A percentile compares a stretch with the other conserved stretches of the same genome.
phyloP scores from a whole-genome alignment of 352 stramenopile species.

The Phytopythium boreale region DNA sequence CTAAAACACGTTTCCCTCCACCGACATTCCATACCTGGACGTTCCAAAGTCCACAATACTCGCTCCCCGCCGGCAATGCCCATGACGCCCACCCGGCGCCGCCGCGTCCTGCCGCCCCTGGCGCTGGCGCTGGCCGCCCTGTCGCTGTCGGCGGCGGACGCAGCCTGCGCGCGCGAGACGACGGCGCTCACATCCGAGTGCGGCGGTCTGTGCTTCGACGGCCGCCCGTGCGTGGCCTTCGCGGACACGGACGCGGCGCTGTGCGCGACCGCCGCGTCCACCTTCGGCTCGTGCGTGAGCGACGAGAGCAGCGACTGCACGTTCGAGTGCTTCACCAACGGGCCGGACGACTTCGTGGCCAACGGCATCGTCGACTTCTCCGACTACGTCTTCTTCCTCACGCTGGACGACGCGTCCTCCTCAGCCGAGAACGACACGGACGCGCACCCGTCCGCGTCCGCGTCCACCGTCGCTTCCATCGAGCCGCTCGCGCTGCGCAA shows the following conservation, averaged over 20 bases:
- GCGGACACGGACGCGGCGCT: constrained; percentile 14
- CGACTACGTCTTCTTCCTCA: constrained; percentile 52
- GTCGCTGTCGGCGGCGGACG: background rate
- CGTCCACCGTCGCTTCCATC: constrained; percentile 26
- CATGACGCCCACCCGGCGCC: too few relatives aligned
- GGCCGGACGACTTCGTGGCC: constrained; percentile 36
- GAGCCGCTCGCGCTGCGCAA: constrained; percentile 31
- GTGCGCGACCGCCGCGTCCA: constrained; percentile 18
- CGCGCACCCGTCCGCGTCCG: constrained; percentile 29
- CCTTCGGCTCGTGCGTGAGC: constrained; percentile 26
- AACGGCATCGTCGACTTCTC: constrained; percentile 46
- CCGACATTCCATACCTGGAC: too few relatives aligned
- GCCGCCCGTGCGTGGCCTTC: constrained; percentile 54
- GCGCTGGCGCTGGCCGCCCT: constrained; percentile 9
- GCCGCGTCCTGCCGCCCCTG: constrained; percentile 1
- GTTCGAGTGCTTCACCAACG: constrained; percentile 58
- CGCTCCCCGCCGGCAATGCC: too few relatives aligned
- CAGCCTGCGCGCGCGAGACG: constrained; percentile 34
- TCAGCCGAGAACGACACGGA: constrained; percentile 18
- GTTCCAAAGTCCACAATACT: too few relatives aligned
- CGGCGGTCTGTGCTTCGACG: constrained; percentile 41
- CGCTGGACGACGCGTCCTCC: constrained; percentile 18
- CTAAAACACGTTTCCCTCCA: too few relatives aligned
- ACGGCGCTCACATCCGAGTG: constrained; percentile 50
- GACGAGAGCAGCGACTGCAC: constrained; percentile 27